A percentile compares a stretch with the other conserved stretches of the same genome.
These are phyloP conservation scores for Trypanosoma brucei DNA, from an alignment of 208 protist species.

Conservation along the genomic window DNA sequence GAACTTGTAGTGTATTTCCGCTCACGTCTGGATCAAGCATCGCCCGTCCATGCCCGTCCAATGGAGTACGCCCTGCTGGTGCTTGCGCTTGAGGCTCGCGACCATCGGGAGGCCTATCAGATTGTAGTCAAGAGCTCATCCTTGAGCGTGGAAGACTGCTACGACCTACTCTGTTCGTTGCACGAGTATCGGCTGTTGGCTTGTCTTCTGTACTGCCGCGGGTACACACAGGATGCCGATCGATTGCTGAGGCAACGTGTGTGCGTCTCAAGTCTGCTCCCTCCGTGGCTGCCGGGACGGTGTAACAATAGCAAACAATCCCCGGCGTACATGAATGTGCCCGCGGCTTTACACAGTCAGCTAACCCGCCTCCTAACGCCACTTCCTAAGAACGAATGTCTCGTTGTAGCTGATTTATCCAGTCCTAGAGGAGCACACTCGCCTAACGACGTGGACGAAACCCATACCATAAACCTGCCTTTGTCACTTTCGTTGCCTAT, in stretches of 20 bases:
- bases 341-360: constrained; percentile 7
- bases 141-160: constrained; percentile 53
- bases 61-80: constrained; percentile 72
- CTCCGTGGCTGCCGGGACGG: background rate
- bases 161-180: constrained; percentile 46
- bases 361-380: constrained; percentile 7
- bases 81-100: constrained; percentile 54
- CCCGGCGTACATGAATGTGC: constrained; percentile 14
- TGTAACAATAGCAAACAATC: background rate
- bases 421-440: background rate
- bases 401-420: background rate
- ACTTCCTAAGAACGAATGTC: background rate
- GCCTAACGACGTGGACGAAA: background rate
- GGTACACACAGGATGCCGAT: constrained; percentile 25
- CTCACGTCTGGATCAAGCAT: constrained; percentile 23
- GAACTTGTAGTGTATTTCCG: constrained; percentile 37
- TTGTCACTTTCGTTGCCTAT: constrained; percentile 46
- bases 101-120: constrained; percentile 48
- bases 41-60: constrained; percentile 25
- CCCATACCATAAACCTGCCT: constrained; percentile 20
- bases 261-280: constrained; percentile 26
- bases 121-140: constrained; percentile 27
- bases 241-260: constrained; percentile 26
- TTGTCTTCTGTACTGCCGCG: constrained; percentile 45
- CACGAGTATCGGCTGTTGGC: constrained; percentile 70